Evolutionary conservation across 306 rosid species (phyloP).

Genomic region (Aeschynomene evenia): DNA sequence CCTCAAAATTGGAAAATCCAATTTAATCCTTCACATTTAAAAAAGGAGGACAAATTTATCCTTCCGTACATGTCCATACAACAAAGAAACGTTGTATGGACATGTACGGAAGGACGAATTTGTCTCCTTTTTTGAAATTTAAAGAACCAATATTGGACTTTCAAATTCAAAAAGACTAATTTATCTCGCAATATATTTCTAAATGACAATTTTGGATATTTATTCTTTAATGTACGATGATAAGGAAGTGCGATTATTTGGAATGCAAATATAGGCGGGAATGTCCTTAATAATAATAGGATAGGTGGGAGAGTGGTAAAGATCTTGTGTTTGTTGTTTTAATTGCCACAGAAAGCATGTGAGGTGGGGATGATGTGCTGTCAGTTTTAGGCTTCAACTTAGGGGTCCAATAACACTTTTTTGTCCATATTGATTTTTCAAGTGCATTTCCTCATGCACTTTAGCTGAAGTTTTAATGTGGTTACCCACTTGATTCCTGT

Average conservation of each 20-base stretch:
- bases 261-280: slow-evolving; percentile 12
- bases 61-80: too few relatives aligned
- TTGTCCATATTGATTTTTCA: slow-evolving; percentile 29
- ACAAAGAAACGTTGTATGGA: too few relatives aligned
- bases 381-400: slow-evolving; percentile 30
- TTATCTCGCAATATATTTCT: too few relatives aligned
- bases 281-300: slow-evolving; percentile 5
- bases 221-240: slow-evolving; percentile 7
- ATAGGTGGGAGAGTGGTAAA: slow-evolving; percentile 29
- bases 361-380: slow-evolving; percentile 58
- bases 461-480: slow-evolving; percentile 32
- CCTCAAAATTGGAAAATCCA: too few relatives aligned
- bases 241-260: slow-evolving; percentile 18
- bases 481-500: slow-evolving; percentile 47
- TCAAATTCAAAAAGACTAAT: too few relatives aligned
- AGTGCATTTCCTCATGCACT: slow-evolving; percentile 8
- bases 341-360: slow-evolving; percentile 56
- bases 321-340: slow-evolving; percentile 35
- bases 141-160: too few relatives aligned
- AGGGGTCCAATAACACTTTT: slow-evolving; percentile 28
- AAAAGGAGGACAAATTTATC: too few relatives aligned
- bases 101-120: too few relatives aligned
- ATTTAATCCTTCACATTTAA: too few relatives aligned
- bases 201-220: too few relatives aligned
- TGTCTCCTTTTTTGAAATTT: too few relatives aligned